Evolutionary conservation across 2,329 filamentous ascomycete genomes (phyloP).

Genomic region (Sporothrix humicola): DNA sequence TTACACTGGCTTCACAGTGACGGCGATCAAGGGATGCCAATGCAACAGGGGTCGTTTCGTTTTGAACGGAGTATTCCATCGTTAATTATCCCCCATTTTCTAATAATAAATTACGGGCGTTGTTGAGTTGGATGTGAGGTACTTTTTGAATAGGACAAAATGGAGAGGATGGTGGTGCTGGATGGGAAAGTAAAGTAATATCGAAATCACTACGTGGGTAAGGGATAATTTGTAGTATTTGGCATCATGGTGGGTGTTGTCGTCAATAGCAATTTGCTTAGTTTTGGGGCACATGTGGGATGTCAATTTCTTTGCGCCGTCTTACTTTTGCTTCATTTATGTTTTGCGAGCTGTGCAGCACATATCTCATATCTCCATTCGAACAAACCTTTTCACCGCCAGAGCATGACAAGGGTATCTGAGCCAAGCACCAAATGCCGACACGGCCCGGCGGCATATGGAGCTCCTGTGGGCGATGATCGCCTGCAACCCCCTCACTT

Average conservation of each 20-base stretch:
- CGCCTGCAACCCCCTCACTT: conserved; percentile 17
- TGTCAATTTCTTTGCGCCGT: not conserved
- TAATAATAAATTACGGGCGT: not conserved
- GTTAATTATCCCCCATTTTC: not conserved
- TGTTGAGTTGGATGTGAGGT: not conserved
- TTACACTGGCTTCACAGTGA: not conserved
- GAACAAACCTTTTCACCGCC: not conserved
- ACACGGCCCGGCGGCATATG: conserved; percentile 26
- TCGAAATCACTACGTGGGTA: not conserved
- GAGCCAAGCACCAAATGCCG: conserved; percentile 22
- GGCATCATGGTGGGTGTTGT: not conserved
- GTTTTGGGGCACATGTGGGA: too few species aligned
- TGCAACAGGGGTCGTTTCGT: not conserved
- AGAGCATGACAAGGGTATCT: not conserved
- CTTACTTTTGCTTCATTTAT: conserved; percentile 4
- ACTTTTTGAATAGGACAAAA: not conserved
- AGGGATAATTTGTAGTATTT: conserved; percentile 2
- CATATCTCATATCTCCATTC: not conserved
- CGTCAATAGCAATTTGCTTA: too few species aligned
- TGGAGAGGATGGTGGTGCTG: not conserved
- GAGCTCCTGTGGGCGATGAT: not conserved
- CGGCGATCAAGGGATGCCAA: not conserved
- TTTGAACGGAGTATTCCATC: not conserved
- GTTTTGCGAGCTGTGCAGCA: not conserved
- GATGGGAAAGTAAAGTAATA: not conserved